Evolutionary conservation across 2,329 filamentous ascomycete genomes (phyloP).

Genomic region (Passalora sequoiae): DNA sequence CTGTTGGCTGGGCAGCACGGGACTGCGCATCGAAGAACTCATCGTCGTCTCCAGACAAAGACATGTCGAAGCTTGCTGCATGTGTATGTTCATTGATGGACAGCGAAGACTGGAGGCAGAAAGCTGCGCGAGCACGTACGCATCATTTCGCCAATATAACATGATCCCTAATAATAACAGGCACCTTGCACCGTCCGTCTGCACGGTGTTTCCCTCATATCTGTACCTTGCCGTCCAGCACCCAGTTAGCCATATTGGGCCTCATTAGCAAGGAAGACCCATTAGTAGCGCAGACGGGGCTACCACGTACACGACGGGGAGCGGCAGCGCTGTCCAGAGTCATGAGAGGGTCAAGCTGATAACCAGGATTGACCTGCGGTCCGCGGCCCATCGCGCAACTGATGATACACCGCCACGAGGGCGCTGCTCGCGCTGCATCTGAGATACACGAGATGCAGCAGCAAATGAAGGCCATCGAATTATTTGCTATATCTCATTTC

Average conservation of each 20-base stretch:
- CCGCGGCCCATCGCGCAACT: not conserved
- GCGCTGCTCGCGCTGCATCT: too few relatives aligned
- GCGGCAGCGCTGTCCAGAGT: not conserved
- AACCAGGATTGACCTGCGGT: not conserved
- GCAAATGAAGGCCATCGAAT: not conserved
- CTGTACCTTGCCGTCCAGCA: constrained; percentile 1
- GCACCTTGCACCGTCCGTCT: not conserved
- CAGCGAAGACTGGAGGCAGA: not conserved
- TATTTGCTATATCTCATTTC: too few relatives aligned
- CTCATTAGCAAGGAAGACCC: not conserved
- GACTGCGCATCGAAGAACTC: not conserved
- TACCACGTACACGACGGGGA: not conserved
- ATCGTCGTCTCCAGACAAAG: not conserved
- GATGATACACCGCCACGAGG: too few relatives aligned
- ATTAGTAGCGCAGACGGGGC: not conserved
- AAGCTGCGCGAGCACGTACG: not conserved
- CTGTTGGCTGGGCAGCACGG: too few relatives aligned
- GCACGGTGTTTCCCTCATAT: not conserved
- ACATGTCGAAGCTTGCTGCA: not conserved
- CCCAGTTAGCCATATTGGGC: not conserved
- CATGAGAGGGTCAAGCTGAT: too few relatives aligned
- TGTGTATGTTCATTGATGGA: too few relatives aligned
- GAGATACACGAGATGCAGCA: not conserved
- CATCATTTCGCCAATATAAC: not conserved
- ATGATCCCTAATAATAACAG: not conserved